phyloP scores from a whole-genome alignment of 2,329 filamentous ascomycete species.

The Didymosphaeria variabile region DNA sequence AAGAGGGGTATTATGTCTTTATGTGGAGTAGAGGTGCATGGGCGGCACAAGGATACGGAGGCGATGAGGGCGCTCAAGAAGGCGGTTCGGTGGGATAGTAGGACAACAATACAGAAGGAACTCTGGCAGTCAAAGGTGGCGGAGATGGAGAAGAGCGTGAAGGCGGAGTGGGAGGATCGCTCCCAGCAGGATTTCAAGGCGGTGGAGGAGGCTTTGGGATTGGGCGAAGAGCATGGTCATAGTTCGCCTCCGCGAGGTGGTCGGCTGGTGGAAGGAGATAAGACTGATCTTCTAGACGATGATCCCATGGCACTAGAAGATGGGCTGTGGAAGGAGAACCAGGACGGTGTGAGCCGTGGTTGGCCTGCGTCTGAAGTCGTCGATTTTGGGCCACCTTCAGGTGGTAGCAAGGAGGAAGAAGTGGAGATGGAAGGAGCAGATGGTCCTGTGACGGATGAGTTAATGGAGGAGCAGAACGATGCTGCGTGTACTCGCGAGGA shows the following conservation, averaged over 20 bases:
- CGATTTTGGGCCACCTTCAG: too few species aligned
- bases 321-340: not conserved
- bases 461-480: too few species aligned
- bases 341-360: not conserved
- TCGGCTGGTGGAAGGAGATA: not conserved
- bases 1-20: not conserved
- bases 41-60: not conserved
- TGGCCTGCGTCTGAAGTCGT: too few species aligned
- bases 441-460: too few species aligned
- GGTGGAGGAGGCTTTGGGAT: not conserved
- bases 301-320: not conserved
- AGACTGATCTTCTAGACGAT: not conserved
- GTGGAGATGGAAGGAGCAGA: too few species aligned
- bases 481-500: too few species aligned
- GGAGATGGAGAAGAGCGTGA: not conserved
- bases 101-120: not conserved
- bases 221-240: not conserved
- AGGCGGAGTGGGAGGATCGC: not conserved
- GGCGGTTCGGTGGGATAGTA: not conserved
- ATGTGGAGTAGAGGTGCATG: not conserved
- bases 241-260: not conserved
- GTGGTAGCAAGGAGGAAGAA: too few species aligned
- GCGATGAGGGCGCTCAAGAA: not conserved
- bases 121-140: not conserved
- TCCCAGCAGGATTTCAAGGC: not conserved